Base-by-base conservation (phyloP, 768 basidiomycete genomes). In the Leccinellum albellum region DNA sequence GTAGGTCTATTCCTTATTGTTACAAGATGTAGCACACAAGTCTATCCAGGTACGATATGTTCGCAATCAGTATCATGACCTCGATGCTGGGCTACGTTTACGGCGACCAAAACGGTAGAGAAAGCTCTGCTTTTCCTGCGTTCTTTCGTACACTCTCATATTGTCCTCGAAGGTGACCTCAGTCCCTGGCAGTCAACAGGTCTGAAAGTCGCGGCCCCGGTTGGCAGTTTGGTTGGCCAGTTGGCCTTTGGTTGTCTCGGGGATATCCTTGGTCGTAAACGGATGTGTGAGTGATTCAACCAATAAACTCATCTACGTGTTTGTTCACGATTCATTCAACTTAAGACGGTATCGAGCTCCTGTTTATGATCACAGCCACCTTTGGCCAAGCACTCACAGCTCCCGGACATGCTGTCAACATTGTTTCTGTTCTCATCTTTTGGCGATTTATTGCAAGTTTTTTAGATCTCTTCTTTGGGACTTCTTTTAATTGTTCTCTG, bases 31-130 rank as follows among this genome's bases (percentile, higher is more conserved):
- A 21, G 12, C 21, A 21, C 40, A 20, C 21, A 20, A 24, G 9
- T 24, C 57, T 48, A 51, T 37, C 51, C 35, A 72, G 70, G 32
- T 91, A 91, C 63, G 91, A 93, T 61, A 84, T 94, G 58, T 96
- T 95, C 67, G 88, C 90, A 12, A 93, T 95, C 70, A 91, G 87
- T 71, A 89, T 94, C 49, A 87, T 86, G 0, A 83, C 86, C 0
- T 81, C 79, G 0, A 94, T 95, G 90, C 71, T 95, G 57, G 91
- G 89, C 12, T 90, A 89, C 64, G 85, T 94, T 47, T 94, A 91
- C 51, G 83, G 66, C 1, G 23, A 84, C 55, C 58, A 72, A 14
- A 54, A 56, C 35, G 61, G 64, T 64, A 48, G 23, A 28, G 51
- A 21, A 32, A 29, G 5, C 8, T 24, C 37, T 21, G 28, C 26